Evolutionary conservation across 1,139 yeast genomes (phyloP), one percentile per base, ranked within the genome.

Genomic region (Nakaseomyces kungkrabaensis): DNA sequence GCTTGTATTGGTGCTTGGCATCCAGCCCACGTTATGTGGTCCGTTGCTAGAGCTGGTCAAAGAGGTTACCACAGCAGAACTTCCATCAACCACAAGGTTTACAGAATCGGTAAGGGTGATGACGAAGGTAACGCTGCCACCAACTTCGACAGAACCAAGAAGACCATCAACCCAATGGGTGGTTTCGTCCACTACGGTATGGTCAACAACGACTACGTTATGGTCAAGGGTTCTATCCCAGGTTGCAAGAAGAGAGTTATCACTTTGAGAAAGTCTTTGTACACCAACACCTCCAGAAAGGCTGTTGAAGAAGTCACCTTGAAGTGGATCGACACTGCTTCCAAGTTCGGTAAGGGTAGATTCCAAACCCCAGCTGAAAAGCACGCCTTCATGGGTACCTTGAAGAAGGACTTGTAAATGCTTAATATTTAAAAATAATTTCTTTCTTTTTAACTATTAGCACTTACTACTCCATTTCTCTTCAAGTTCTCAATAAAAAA

Each of bases 1-100:
- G 99, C 98, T 73, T 92, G 99, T 89, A 94, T 92, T 72, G 99
- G 99, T 85, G 97, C 99, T 73, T 92, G 99, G 99, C 98, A 92
- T 82, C 98, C 98, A 77, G 85, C 96, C 79, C 96, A 92, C 81
- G 99, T 92, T 73, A 80, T 83, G 78, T 92, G 95, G 95, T 86
- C 97, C 72, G 98, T 92, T 77, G 97, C 98, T 70, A 89, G 99
- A 81, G 97, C 98, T 70, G 99, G 99, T 92, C 98, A 92, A 83
- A 88, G 85, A 82, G 99, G 99, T 88, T 92, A 86, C 96, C 98
- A 92, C 81, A 96, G 89, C 94, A 90, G 99, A 86, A 92, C 98
- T 71, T 92, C 98, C 63, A 85, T 90, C 76, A 94, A 92, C 96
- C 98, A 94, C 95, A 92, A 92, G 88, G 81, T 92, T 74, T 92